Base-by-base conservation (phyloP, 1,284 basidiomycete species). In the Naganishia sp. region DNA sequence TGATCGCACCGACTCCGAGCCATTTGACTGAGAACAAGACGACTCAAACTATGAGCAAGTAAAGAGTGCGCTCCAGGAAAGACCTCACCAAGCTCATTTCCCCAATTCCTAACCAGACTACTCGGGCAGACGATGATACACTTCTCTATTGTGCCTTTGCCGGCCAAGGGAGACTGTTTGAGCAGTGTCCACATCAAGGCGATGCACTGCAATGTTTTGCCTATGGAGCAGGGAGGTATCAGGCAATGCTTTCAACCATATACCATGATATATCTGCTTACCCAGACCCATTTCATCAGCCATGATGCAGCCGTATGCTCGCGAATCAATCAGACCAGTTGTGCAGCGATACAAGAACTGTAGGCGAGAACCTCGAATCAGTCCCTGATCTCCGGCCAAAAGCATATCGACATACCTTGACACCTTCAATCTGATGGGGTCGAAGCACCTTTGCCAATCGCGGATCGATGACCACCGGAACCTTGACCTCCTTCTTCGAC, bases 271-370 rank as follows among this genome's bases (percentile, higher is more conserved):
- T 70, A 66, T 10, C 6, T 21, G 72, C 78, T 68, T 63, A 78
- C 92, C 91, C 25, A 95, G 86, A 75, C 96, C 95, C 95, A 99
- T 99, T 80, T 97, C 95, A 76, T 99, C 95, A 0, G 96, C 95
- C 90, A 99, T 94, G 76, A 99, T 99, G 74, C 93, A 97, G 0
- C 95, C 95, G 73, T 93, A 93, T 65, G 95, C 93, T 71, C 92
- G 90, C 60, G 93, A 87, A 31, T 90, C 90, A 57, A 94, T 81
- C 86, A 96, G 90, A 2, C 94, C 96, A 0, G 92, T 97, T 9
- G 94, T 89, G 76, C 94, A 95, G 77, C 87, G 88, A 80, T 97
- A 99, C 75, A 99, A 81, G 79, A 99, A 99, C 89, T 93, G 65
- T 58, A 25, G 47, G n/a, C 15, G 11, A 6, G 43, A 11, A 6